Evolutionary conservation across 192 early-diverging fungal genomes (phyloP), one percentile per base, ranked within the genome.

Genomic region (Tieghemiomyces parasiticus): DNA sequence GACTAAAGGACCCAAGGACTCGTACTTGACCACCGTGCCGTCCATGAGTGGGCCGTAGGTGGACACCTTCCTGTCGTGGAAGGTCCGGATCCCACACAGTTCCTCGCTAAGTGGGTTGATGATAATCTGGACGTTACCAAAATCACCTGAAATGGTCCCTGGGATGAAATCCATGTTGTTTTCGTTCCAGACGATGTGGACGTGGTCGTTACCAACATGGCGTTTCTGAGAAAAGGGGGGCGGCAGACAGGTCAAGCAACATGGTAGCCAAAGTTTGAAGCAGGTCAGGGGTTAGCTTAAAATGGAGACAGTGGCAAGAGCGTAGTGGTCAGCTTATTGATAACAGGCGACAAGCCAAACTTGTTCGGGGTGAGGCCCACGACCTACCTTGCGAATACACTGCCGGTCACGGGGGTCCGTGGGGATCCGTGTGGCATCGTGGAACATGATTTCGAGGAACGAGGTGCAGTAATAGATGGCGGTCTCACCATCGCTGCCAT

Each of bases 101-200:
- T 80, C 85, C 32, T 87, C 81, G 26, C 74, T 65, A 12, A 90
- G 69, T 1, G 95, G 95, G 1, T 85, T 87, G 4, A 99, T 80
- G 34, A 91, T 77, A 42, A 98, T 96, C 62, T 90, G 81, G 0
- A 88, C 92, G 60, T 99, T 99, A 30, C 93, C 95, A 76, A 96
- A 99, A 67, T 96, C 95, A 51, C 95, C 95, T 3, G 90, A 89
- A 50, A 99, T 96, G 0, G 95, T 99, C 34, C 78, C 79, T 22
- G 81, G 78, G 31, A 85, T 74, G 66, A 95, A 99, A 33, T 90
- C 84, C 61, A 89, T 78, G 35, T 77, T 71, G 58, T 95, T 89
- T 65, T 99, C 95, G 65, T 95, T 96, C 92, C 92, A 99, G 12
- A 99, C 77, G 50, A 99, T 91, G 62, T 99, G 95, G 8, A 99